These are phyloP conservation scores for button mushroom (Agaricus bisporus) DNA, from an alignment of 768 basidiomycete genomes.

Conservation along the genomic window DNA sequence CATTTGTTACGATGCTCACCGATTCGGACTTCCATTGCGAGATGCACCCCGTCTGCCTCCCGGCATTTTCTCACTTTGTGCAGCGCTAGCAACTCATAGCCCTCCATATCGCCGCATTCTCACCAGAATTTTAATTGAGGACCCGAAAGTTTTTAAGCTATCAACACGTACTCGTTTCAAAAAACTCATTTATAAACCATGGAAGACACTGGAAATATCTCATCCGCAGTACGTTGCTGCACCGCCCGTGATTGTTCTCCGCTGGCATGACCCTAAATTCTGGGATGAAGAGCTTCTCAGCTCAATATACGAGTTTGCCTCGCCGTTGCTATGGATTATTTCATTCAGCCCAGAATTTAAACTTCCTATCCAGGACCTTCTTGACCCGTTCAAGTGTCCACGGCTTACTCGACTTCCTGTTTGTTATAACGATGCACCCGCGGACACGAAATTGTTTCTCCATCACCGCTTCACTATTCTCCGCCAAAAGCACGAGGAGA, in stretches of 20 bases:
- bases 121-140: conserved; percentile 11
- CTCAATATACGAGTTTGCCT: background rate
- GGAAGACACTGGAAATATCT: conserved; percentile 10
- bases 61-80: background rate
- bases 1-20: background rate
- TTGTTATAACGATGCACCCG: background rate
- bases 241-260: background rate
- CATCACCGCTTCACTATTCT: background rate
- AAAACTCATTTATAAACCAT: conserved; percentile 18
- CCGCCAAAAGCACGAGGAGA: background rate
- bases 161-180: conserved; percentile 15
- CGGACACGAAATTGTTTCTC: background rate
- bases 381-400: background rate
- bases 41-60: conserved; percentile 9
- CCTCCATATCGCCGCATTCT: conserved; percentile 14
- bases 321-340: background rate
- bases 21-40: background rate
- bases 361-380: background rate
- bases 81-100: conserved; percentile 13
- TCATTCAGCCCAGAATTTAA: background rate
- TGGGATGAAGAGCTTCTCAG: background rate
- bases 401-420: background rate
- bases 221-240: background rate
- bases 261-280: background rate
- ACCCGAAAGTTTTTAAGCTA: conserved; percentile 16